Conservation (phyloP, 305 asterid species). For the Fraxinus ornus region DNA sequence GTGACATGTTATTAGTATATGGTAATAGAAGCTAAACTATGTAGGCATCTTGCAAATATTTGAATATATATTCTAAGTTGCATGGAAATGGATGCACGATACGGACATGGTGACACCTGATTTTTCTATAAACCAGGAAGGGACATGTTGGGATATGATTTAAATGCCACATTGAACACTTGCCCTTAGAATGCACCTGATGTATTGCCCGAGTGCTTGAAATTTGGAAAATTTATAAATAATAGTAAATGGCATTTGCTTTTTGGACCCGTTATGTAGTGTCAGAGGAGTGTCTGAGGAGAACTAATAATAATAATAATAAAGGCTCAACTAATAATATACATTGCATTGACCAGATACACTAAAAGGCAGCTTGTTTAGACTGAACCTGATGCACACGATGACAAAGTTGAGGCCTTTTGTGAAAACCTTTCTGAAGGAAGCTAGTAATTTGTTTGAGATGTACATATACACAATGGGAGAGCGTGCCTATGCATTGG, state of each 20-base stretch:
- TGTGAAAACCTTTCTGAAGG: constrained; percentile 67
- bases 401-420: constrained; percentile 94
- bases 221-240: too few species aligned
- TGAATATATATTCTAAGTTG: too few species aligned
- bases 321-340: background rate
- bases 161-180: background rate
- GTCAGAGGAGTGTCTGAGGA: background rate
- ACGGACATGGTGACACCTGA: background rate
- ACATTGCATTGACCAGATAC: constrained; percentile 45
- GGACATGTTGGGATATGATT: background rate
- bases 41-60: background rate
- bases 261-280: background rate
- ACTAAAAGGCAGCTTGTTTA: constrained; percentile 59
- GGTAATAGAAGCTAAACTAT: background rate
- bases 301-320: background rate
- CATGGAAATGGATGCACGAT: background rate
- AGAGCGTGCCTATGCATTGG: constrained; percentile 82
- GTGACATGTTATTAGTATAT: too few species aligned
- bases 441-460: constrained; percentile 77
- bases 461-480: constrained; percentile 98
- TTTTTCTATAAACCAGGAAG: background rate
- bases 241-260: background rate
- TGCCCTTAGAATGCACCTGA: background rate
- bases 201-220: background rate
- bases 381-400: constrained; percentile 66